phyloP scores from a whole-genome alignment of 345 rosid genomes.

The Euphorbia peplus region DNA sequence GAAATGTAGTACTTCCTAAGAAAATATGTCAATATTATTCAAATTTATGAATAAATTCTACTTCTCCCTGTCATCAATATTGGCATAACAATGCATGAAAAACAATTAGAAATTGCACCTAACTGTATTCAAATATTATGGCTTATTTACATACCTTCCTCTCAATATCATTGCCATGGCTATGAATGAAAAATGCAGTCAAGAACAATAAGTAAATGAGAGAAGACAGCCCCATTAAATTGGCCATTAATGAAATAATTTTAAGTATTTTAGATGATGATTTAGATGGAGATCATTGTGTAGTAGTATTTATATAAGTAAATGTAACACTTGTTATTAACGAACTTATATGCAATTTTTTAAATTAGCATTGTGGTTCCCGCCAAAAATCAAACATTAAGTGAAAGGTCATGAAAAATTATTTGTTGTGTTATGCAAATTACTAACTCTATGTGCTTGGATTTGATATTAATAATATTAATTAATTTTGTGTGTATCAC shows the following conservation, averaged over 20 bases:
- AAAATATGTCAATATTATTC: too few relatives aligned
- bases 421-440: neutral
- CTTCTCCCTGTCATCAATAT: too few relatives aligned
- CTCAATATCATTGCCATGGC: constrained; percentile 20
- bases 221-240: constrained; percentile 7
- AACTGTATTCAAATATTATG: too few relatives aligned
- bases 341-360: neutral
- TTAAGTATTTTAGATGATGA: neutral
- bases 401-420: neutral
- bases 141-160: constrained; percentile 29
- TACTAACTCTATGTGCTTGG: neutral
- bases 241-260: constrained; percentile 23
- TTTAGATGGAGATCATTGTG: neutral
- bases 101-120: too few relatives aligned
- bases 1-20: too few relatives aligned
- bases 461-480: neutral
- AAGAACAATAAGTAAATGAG: constrained; percentile 16
- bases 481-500: too few relatives aligned
- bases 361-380: neutral
- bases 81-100: too few relatives aligned
- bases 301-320: constrained; percentile 18
- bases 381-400: neutral
- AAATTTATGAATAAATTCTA: too few relatives aligned
- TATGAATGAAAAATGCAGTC: constrained; percentile 23
- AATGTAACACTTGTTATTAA: constrained; percentile 7